Evolutionary conservation across 2,329 filamentous ascomycete genomes (phyloP).

Genomic region (Aspergillus latus): DNA sequence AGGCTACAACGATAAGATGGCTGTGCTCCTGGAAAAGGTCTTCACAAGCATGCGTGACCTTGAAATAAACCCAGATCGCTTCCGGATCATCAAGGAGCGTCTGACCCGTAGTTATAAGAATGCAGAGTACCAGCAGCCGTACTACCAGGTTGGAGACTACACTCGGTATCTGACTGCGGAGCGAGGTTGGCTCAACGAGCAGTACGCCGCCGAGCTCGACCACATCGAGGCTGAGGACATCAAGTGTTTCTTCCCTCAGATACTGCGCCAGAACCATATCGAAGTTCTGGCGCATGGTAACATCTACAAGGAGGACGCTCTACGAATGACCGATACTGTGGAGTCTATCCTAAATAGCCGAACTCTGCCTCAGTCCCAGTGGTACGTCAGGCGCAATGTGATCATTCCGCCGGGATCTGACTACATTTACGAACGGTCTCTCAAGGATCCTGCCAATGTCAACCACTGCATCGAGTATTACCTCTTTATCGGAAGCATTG

Average conservation of each 20-base stretch:
- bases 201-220: constrained; percentile 74
- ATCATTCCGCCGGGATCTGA: constrained; percentile 78
- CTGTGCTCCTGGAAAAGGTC: constrained; percentile 86
- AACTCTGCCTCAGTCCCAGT: constrained; percentile 71
- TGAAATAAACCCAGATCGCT: constrained; percentile 80
- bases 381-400: constrained; percentile 74
- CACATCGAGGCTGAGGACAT: constrained; percentile 73
- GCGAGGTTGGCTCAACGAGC: constrained; percentile 73
- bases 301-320: constrained; percentile 86
- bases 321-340: constrained; percentile 79
- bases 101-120: constrained; percentile 76
- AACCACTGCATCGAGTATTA: constrained; percentile 83
- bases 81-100: constrained; percentile 87
- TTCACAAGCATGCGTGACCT: constrained; percentile 80
- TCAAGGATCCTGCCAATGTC: constrained; percentile 85
- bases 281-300: constrained; percentile 91
- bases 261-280: constrained; percentile 80
- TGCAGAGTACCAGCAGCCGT: constrained; percentile 83
- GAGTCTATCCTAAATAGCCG: constrained; percentile 75
- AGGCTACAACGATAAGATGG: constrained; percentile 95
- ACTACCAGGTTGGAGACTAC: constrained; percentile 81
- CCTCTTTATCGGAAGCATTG: constrained; percentile 67
- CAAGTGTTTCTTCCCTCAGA: constrained; percentile 72
- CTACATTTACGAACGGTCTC: constrained; percentile 74
- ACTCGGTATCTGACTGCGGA: constrained; percentile 77